A percentile compares a stretch with the other conserved stretches of the same genome.
These are phyloP conservation scores for Euphorbia tirucalli DNA, from an alignment of 345 rosid species.

Conservation along the genomic window DNA sequence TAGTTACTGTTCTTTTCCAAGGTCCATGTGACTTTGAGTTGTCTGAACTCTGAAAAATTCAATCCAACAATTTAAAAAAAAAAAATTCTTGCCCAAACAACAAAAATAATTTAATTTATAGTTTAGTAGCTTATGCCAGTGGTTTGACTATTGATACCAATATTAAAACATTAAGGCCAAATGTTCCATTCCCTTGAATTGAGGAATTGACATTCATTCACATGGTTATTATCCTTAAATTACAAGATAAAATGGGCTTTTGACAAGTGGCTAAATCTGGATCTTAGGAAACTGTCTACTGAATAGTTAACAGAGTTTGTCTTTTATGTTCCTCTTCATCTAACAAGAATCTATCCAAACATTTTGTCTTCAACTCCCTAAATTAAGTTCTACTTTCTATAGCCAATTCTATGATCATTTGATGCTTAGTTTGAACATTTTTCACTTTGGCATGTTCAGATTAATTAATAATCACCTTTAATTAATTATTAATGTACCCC, in stretches of 20 bases:
- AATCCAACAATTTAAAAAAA: slow-evolving; percentile 10
- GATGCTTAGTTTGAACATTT: neutral
- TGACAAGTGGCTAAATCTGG: slow-evolving; percentile 29
- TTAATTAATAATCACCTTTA: neutral
- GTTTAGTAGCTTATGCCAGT: neutral
- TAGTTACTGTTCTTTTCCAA: neutral
- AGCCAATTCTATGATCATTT: neutral
- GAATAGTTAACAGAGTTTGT: slow-evolving; percentile 36
- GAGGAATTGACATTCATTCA: slow-evolving; percentile 11
- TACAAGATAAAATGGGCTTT: slow-evolving; percentile 11
- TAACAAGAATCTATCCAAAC: slow-evolving; percentile 19
- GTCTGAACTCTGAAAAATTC: neutral
- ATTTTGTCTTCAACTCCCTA: neutral
- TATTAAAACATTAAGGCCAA: neutral
- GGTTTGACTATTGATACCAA: slow-evolving; percentile 16
- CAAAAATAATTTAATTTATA: neutral
- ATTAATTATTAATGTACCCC: too few relatives aligned
- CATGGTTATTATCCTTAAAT: slow-evolving; percentile 12
- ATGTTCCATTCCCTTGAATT: slow-evolving; percentile 11
- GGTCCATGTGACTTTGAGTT: slow-evolving; percentile 29
- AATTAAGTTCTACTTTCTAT: slow-evolving; percentile 4
- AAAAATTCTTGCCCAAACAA: slow-evolving; percentile 11
- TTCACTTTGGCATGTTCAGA: neutral
- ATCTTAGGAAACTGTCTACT: slow-evolving; percentile 28
- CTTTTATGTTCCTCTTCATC: slow-evolving; percentile 23